Conservation (phyloP, 2,329 filamentous ascomycete species). For the Arthrobotrys iridis region DNA sequence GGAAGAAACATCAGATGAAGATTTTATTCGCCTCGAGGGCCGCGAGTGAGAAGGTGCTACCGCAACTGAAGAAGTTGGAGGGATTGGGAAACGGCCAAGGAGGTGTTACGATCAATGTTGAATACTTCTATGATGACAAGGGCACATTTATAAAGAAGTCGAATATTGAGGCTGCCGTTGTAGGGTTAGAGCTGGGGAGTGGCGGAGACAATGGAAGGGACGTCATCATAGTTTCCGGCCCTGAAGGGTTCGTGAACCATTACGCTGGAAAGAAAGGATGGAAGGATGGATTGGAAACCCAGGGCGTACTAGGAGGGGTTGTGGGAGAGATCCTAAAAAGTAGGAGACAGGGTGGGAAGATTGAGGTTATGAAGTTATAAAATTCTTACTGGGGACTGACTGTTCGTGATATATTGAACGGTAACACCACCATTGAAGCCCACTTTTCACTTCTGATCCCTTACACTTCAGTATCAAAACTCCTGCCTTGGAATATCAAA, state of each 20-base stretch:
- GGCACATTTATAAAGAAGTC: constrained; percentile 74
- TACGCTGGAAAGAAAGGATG: constrained; percentile 83
- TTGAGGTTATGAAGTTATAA: constrained; percentile 60
- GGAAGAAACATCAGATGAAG: constrained; percentile 66
- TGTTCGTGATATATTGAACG: no score
- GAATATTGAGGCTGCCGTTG: constrained; percentile 73
- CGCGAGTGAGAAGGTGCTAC: constrained; percentile 58
- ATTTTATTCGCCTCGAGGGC: constrained; percentile 77
- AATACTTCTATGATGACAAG: constrained; percentile 49
- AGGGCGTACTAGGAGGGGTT: constrained; percentile 78
- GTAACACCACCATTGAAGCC: no score
- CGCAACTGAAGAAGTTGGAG: constrained; percentile 71
- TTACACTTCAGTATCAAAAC: no score
- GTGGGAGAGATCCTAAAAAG: constrained; percentile 70
- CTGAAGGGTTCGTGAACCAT: constrained; percentile 84
- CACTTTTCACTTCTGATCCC: no score
- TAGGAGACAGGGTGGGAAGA: constrained; percentile 32
- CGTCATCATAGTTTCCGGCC: constrained; percentile 85
- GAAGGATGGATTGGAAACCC: constrained; percentile 75
- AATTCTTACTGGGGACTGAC: no score
- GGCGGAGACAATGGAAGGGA: constrained; percentile 65
- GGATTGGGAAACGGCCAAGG: constrained; percentile 68
- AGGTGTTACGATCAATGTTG: constrained; percentile 73
- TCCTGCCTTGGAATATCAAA: no score
- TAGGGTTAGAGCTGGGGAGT: constrained; percentile 63